Evolutionary conservation across 257 asterid species (phyloP).

Genomic region (Solanum piurae): DNA sequence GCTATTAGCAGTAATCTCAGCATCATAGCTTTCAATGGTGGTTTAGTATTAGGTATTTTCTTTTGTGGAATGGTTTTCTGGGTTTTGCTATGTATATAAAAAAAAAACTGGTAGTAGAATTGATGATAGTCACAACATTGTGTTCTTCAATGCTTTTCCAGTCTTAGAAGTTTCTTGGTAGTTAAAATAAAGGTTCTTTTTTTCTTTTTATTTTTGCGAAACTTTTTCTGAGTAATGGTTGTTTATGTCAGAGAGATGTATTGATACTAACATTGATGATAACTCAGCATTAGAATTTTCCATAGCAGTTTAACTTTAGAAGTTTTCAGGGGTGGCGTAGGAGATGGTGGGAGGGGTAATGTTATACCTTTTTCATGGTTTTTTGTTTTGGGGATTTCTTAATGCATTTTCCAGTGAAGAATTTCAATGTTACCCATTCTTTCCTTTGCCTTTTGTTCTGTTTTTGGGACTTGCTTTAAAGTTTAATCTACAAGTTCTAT

Average conservation of each 20-base stretch:
- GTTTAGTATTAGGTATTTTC: neutral
- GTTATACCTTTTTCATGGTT: neutral
- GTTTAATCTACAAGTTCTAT: neutral
- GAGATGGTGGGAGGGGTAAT: neutral
- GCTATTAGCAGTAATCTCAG: neutral
- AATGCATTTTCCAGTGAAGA: neutral
- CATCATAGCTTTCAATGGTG: neutral
- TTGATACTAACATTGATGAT: neutral
- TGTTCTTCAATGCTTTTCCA: neutral
- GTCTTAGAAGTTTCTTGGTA: neutral
- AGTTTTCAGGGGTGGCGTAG: neutral
- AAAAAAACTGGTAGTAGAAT: neutral
- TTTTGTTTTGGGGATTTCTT: neutral
- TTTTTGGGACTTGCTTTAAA: neutral
- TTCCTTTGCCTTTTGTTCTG: neutral
- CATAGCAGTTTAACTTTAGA: neutral
- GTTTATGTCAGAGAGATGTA: neutral
- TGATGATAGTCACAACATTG: neutral
- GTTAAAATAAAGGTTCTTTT: neutral
- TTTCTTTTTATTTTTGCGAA: neutral
- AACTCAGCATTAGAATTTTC: neutral
- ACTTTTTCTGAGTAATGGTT: neutral
- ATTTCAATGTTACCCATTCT: neutral
- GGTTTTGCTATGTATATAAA: neutral
- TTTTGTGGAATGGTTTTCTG: neutral